Evolutionary conservation across 1,284 basidiomycete species (phyloP), one percentile per base, ranked within the genome.

Genomic region (Boletellus deceptivus): DNA sequence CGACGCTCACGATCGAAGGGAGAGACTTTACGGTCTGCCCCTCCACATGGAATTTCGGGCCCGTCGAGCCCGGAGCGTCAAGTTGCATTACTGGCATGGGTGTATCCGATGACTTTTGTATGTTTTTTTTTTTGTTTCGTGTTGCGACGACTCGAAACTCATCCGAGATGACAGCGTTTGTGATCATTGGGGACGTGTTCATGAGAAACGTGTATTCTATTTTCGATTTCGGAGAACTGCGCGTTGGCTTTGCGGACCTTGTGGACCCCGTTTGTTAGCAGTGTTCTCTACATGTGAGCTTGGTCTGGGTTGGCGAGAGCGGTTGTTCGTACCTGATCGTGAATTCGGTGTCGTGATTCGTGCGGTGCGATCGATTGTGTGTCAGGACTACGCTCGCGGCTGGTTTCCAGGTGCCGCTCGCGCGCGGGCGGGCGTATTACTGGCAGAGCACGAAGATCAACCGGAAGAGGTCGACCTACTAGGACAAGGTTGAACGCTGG

Each of bases 171-270:
- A 27, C 43, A 64, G 62, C 3, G 6, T 59, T 65, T 35, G 24
- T 45, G 20, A 63, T 65, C 37, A 4, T 65, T 8, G 62, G 55
- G 24, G 62, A 55, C 22, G 55, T 62, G n/a, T 56, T 65, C 20
- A 38, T 67, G 33, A 58, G 25, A 37, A 50, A 45, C 13, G 53
- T 63, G 3, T 67, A 63, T 27, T 50, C 58, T 17, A 46, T 67
- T 20, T 63, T 67, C 43, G 52, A 63, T 17, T 61, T 61, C 31
- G 40, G 22, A 14, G 8, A 27, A n/a, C 24, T 14, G 5, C 11
- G 13, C 2, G 62, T 63, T 35, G 31, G 34, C 20, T 55, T 63
- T 53, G 61, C 60, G 31, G 37, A 50, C 3, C 58, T 63, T 41
- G 34, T n/a, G 22, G 24, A 25, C 1, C 17, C 35, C 24, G 46